Base-by-base conservation (phyloP, 208 protist genomes). In the Leishmania guyanensis region DNA sequence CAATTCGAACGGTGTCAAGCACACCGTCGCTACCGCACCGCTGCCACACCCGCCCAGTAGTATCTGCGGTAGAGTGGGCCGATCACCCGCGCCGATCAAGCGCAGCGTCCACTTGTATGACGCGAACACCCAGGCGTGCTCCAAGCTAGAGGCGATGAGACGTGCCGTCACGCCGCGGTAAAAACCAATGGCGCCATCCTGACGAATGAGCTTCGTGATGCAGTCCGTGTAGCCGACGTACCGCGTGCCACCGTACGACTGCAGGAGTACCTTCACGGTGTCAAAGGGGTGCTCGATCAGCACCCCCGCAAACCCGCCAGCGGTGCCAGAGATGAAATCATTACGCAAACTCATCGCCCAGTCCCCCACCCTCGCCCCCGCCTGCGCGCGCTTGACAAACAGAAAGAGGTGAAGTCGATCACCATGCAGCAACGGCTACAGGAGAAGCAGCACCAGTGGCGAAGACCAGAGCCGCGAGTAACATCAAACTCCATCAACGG, bases 221-320 rank as follows among this genome's bases (percentile, higher is more conserved):
- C 92, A 97, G 83, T 94, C 83, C 51, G 73, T 66, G 77, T 93
- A 95, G 46, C 93, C 90, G 4, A 2, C 75, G 77, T 95, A 96
- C 17, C 78, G 74, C 3, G 76, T 81, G 54, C 58, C 85, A 12
- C 76, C 80, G 86, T 92, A 83, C 12, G 85, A 83, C 84, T 98
- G 94, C 82, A 98, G 82, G 12, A 92, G 92, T 50, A 96, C 94
- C 89, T 98, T 98, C 0, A 97, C 83, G 0, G 96, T 97, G 82
- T 98, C 96, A 66, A 98, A 92, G 26, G 93, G 96, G 82, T 97
- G 94, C 79, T 98, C 93, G 39, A 98, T 86, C 22, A 97, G 50
- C 80, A 95, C 91, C 9, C 85, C 91, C 4, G 87, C 87, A 12
- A 88, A 83, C 4, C 95, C 94, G 51, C 86, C 89, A 10, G 94